A percentile compares a stretch with the other conserved stretches of the same genome.
Evolutionary conservation across 208 protist species (phyloP).

Genomic region (Trichomonas gallinae): DNA sequence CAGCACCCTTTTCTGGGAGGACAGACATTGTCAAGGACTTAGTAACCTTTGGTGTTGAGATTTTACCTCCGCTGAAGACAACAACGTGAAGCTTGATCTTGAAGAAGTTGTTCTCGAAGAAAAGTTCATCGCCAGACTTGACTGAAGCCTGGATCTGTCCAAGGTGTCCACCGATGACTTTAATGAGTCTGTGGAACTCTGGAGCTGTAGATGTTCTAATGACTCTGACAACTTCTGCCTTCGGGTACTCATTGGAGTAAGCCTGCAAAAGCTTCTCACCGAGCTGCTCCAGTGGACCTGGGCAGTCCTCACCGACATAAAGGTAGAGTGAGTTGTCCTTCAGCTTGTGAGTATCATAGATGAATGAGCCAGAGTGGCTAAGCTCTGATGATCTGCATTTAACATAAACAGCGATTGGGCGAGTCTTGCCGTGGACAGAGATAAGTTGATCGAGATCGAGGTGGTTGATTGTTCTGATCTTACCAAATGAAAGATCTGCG

Average conservation of each 20-base stretch:
- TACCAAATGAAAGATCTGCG: neutral
- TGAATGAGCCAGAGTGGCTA: neutral
- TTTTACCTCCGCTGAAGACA: neutral
- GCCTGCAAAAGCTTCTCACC: neutral
- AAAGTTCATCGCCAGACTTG: neutral
- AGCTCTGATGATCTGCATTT: neutral
- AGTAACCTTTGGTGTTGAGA: neutral
- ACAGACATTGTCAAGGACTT: neutral
- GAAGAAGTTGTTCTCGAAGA: neutral
- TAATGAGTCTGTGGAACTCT: neutral
- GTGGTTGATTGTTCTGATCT: neutral
- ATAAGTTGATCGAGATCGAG: neutral
- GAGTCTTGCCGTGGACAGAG: neutral
- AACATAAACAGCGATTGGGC: neutral
- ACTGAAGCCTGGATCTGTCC: neutral
- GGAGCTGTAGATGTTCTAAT: neutral
- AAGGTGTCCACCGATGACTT: neutral
- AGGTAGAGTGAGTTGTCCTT: neutral
- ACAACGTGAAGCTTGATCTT: neutral
- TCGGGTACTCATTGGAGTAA: neutral
- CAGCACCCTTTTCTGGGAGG: neutral
- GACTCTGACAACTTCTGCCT: neutral
- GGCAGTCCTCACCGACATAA: neutral
- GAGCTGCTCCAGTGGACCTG: neutral
- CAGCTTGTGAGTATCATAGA: neutral